Evolutionary conservation across 768 basidiomycete species (phyloP).

Genomic region (Russula sp.): DNA sequence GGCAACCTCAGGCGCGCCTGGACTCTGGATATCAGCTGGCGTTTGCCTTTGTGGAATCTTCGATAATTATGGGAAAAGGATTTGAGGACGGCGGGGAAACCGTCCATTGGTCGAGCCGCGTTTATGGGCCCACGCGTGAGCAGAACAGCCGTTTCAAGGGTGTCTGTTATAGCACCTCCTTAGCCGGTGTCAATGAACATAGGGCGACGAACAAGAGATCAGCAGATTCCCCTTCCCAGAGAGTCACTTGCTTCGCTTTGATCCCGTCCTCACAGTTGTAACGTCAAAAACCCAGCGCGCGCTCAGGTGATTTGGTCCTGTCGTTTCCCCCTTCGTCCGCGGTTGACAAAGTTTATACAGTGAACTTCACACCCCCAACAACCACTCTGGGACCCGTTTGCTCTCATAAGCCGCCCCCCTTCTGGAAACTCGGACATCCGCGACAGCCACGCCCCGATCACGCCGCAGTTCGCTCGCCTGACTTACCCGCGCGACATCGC

Average conservation of each 20-base stretch:
- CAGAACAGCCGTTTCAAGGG: constrained; percentile 21
- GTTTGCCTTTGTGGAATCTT: constrained; percentile 21
- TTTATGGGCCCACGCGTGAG: constrained; percentile 21
- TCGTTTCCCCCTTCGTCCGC: constrained; percentile 21
- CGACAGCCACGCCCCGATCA: constrained; percentile 20
- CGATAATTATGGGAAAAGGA: constrained; percentile 22
- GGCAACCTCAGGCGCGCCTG: constrained; percentile 22
- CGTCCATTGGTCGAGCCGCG: constrained; percentile 21
- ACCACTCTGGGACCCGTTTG: constrained; percentile 11
- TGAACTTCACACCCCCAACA: constrained; percentile 8
- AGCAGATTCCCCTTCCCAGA: constrained; percentile 22
- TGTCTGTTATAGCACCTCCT: constrained; percentile 21
- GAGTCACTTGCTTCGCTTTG: constrained; percentile 18
- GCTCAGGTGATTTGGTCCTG: constrained; percentile 19
- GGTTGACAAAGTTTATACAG: constrained; percentile 20
- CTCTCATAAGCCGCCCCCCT: constrained; percentile 18
- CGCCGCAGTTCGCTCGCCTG: constrained; percentile 22
- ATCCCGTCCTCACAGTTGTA: constrained; percentile 18
- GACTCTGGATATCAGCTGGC: constrained; percentile 18
- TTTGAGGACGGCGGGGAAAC: constrained; percentile 21
- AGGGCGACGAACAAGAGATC: constrained; percentile 21
- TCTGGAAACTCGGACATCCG: constrained; percentile 20
- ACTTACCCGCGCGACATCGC: constrained; percentile 11
- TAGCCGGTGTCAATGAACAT: constrained; percentile 24
- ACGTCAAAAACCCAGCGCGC: constrained; percentile 18